Evolutionary conservation across 2,329 filamentous ascomycete species (phyloP), one percentile per base, ranked within the genome.

Genomic region (Nannizziopsis arthrosporioides): DNA sequence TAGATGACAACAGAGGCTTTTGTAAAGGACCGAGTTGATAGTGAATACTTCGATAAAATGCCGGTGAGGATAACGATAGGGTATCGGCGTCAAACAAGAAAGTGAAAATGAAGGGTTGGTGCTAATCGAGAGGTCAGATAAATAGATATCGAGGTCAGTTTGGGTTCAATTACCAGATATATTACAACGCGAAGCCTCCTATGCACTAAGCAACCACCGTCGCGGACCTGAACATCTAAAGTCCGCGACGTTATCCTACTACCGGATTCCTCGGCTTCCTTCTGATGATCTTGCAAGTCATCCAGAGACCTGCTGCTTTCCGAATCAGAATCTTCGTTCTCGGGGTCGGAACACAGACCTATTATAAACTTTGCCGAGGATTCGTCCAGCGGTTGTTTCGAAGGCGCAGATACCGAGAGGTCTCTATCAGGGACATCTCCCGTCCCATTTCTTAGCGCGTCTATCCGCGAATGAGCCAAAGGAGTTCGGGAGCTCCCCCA

Each of bases 51-150:
- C 68, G 64, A 55, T 74, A 74, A 51, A 73, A 68, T 3, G 64
- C 59, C 12, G 66, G 63, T 10, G 66, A 63, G 4, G 62, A 57
- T 14, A 74, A 59, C 32, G 63, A 61, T 5, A 66, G 59, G 7
- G 69, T 69, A 41, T 65, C 57, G 5, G 65, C 59, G 42, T 72
- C 65, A 54, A 73, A 73, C 17, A 74, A 61, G 51, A 73, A 73
- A 5, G 69, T 68, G 54, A 72, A 73, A 53, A 73, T 68, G 52
- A 74, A 74, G n/a, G 71, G 71, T 61, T 67, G 68, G 51, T 45
- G 44, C 48, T 55, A 36, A n/a, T 7, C 30, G 27, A 40, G 9
- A n/a, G 27, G 47, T 44, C 22, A 38, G 30, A 7, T 22, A n/a
- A n/a, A 31, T 12, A 17, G 12, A 5, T 6, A 19, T 17, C 10